These are phyloP conservation scores for Neoboletus magnificus DNA, from an alignment of 768 basidiomycete species.

Conservation along the genomic window DNA sequence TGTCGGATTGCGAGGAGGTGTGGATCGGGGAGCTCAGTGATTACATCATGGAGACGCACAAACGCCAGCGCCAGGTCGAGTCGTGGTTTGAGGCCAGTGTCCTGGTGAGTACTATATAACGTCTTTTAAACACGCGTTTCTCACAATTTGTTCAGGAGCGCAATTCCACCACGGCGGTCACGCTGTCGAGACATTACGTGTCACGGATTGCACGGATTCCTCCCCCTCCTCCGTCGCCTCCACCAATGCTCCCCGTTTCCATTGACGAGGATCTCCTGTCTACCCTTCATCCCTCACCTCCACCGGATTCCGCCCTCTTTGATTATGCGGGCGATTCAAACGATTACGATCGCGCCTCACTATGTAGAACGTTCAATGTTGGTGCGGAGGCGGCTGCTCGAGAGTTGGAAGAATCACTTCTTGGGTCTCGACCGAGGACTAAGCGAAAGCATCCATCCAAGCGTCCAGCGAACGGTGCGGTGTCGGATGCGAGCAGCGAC, in stretches of 20 bases:
- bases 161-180: conserved; percentile 57
- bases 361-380: conserved; percentile 19
- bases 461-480: conserved; percentile 44
- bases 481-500: conserved; percentile 61
- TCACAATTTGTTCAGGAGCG: conserved; percentile 52
- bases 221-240: conserved; percentile 39
- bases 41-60: conserved; percentile 69
- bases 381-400: conserved; percentile 55
- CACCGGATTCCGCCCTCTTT: conserved; percentile 27
- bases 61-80: conserved; percentile 68
- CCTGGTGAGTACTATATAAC: conserved; percentile 43
- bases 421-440: conserved; percentile 35
- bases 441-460: conserved; percentile 50
- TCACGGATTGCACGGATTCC: conserved; percentile 46
- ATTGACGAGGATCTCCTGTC: conserved; percentile 36
- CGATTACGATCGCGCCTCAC: conserved; percentile 23
- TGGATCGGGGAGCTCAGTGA: conserved; percentile 69
- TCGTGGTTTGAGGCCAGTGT: conserved; percentile 69
- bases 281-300: conserved; percentile 38
- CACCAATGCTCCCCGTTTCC: conserved; percentile 27
- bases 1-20: conserved; percentile 77
- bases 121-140: not conserved
- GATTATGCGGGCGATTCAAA: conserved; percentile 29
- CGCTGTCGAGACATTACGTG: conserved; percentile 35
- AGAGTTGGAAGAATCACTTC: conserved; percentile 54